phyloP scores from a whole-genome alignment of 1,284 basidiomycete species.

The Apiotrichum montevideense region DNA sequence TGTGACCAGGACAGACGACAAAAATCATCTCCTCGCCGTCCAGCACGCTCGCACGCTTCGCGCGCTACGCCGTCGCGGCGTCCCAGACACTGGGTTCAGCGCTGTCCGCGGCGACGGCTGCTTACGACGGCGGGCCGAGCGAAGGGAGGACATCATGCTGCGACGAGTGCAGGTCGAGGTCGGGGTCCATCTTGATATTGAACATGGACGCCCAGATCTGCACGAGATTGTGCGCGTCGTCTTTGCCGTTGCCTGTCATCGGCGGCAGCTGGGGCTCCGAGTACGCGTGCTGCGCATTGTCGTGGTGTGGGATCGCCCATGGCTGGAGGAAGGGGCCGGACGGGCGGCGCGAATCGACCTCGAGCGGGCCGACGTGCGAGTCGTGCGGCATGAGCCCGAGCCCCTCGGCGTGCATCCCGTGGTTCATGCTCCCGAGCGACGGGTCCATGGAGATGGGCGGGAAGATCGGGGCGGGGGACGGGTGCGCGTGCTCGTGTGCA shows the following conservation, averaged over 20 bases:
- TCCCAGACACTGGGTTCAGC: background rate
- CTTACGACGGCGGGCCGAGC: background rate
- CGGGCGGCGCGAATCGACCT: conserved; percentile 2
- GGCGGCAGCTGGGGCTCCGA: conserved; percentile 19
- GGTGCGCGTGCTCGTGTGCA: background rate
- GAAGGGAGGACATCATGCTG: too few relatives aligned
- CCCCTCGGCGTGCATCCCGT: background rate
- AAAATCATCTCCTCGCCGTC: too few relatives aligned
- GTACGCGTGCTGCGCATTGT: background rate
- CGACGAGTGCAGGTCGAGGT: background rate
- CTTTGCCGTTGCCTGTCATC: conserved; percentile 13
- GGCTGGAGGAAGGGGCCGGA: conserved; percentile 16
- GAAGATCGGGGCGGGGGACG: conserved; percentile 7
- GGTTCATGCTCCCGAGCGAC: conserved; percentile 1
- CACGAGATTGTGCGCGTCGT: conserved; percentile 1
- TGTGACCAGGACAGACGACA: too few relatives aligned
- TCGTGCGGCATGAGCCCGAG: background rate
- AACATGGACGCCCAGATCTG: conserved; percentile 44
- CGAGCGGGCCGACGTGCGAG: conserved; percentile 1
- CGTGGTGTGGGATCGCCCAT: conserved; percentile 10
- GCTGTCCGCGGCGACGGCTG: background rate
- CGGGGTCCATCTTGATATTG: conserved; percentile 37
- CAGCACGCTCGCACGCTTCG: too few relatives aligned
- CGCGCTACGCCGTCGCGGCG: too few relatives aligned
- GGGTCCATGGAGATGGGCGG: conserved; percentile 10